phyloP scores from a whole-genome alignment of 2,329 filamentous ascomycete genomes.

The Colletotrichum horii region DNA sequence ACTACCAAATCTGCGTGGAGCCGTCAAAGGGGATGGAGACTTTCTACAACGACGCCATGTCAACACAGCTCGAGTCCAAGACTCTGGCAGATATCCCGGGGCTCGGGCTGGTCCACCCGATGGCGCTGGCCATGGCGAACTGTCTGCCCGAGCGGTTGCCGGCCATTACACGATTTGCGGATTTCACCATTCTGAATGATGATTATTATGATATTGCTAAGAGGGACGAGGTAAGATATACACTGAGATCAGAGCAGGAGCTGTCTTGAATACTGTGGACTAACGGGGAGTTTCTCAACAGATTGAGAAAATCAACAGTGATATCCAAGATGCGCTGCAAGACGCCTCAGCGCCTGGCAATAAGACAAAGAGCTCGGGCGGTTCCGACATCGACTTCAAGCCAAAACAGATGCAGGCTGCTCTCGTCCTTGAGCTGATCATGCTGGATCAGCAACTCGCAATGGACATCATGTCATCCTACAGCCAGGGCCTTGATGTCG shows the following conservation, averaged over 20 bases:
- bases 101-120: neutral
- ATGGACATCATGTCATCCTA: neutral
- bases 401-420: neutral
- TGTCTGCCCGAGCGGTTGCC: neutral
- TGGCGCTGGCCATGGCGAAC: neutral
- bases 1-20: neutral
- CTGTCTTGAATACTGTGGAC: neutral
- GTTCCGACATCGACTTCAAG: neutral
- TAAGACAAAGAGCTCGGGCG: fast-evolving
- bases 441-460: neutral
- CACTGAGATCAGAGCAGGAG: fast-evolving
- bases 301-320: neutral
- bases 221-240: neutral
- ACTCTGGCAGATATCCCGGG: neutral
- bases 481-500: neutral
- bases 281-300: neutral
- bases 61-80: neutral
- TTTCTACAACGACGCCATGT: neutral
- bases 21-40: neutral
- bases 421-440: neutral
- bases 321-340: neutral
- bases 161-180: neutral
- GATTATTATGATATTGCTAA: neutral
- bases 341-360: neutral
- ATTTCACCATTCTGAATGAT: neutral